Conservation (phyloP, 192 early-diverging fungal species). For the Mortierella alpina region DNA sequence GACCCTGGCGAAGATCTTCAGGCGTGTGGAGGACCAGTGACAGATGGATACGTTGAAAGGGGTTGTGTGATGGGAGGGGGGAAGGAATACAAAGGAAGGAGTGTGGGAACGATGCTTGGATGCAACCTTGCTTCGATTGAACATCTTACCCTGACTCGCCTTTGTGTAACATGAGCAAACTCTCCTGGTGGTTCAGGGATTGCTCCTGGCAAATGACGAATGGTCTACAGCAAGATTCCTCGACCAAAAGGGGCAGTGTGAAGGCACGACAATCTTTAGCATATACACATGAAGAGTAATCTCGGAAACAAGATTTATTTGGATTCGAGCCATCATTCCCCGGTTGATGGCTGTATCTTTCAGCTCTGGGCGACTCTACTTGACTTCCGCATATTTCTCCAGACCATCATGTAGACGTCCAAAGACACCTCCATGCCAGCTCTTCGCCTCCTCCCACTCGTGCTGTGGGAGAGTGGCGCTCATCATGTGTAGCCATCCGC, state of each 20-base stretch:
- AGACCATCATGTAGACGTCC: constrained; percentile 40
- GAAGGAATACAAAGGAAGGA: too few species aligned
- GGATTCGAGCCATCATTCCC: constrained; percentile 5
- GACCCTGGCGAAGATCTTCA: too few species aligned
- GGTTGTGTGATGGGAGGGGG: too few species aligned
- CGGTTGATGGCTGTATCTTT: constrained; percentile 2
- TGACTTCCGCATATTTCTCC: constrained; percentile 48
- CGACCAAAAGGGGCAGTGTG: background rate
- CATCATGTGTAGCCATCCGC: constrained; percentile 46
- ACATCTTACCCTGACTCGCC: too few species aligned
- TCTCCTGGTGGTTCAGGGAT: too few species aligned
- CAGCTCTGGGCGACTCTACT: constrained; percentile 26
- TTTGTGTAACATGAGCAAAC: too few species aligned
- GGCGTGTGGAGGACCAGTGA: too few species aligned
- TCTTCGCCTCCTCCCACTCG: constrained; percentile 43
- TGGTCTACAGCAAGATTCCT: too few species aligned
- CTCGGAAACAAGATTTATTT: background rate
- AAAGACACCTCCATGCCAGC: constrained; percentile 51
- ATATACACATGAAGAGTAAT: background rate
- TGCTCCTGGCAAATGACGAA: too few species aligned
- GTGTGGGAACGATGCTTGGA: too few species aligned
- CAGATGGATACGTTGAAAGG: too few species aligned
- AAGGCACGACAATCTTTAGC: background rate
- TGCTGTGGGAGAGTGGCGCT: constrained; percentile 21
- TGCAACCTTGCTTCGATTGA: too few species aligned